Evolutionary conservation across 2,329 filamentous ascomycete genomes (phyloP).

Genomic region (Aspergillus brasiliensis): DNA sequence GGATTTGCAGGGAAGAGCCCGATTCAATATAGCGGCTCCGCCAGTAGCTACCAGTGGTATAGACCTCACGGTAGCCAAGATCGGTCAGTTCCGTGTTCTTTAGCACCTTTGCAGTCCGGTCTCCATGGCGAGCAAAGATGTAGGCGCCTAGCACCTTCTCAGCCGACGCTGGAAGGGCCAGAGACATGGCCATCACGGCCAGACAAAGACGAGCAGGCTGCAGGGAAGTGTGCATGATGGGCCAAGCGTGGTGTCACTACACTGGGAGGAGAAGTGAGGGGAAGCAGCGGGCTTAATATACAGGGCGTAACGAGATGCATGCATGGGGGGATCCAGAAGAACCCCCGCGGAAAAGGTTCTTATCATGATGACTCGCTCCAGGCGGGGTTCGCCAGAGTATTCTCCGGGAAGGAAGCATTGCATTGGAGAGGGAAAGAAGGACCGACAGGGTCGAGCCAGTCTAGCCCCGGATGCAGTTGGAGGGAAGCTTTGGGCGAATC

Average conservation of each 20-base stretch:
- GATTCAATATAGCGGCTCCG: constrained; percentile 71
- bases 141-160: constrained; percentile 81
- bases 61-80: constrained; percentile 76
- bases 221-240: constrained; percentile 30
- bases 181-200: constrained; percentile 27
- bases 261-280: neutral
- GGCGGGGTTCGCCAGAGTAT: constrained; percentile 1
- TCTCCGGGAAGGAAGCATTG: neutral
- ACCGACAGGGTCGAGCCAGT: too few relatives aligned
- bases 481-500: neutral
- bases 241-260: neutral
- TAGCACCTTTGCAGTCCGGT: constrained; percentile 77
- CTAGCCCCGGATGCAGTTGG: neutral
- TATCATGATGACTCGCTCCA: constrained; percentile 13
- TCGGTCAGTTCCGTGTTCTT: constrained; percentile 73
- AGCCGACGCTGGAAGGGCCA: constrained; percentile 32
- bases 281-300: neutral
- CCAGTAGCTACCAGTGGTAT: constrained; percentile 72
- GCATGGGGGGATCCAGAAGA: neutral
- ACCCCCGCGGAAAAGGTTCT: constrained; percentile 4
- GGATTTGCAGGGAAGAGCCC: constrained; percentile 62
- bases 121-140: constrained; percentile 87
- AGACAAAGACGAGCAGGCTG: constrained; percentile 28
- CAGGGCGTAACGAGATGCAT: neutral
- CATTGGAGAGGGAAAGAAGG: neutral